Percentiles rank a stretch among this genome's conserved stretches.
phyloP scores from a whole-genome alignment of 2,329 filamentous ascomycete genomes.

The Venturia aucupariae region DNA sequence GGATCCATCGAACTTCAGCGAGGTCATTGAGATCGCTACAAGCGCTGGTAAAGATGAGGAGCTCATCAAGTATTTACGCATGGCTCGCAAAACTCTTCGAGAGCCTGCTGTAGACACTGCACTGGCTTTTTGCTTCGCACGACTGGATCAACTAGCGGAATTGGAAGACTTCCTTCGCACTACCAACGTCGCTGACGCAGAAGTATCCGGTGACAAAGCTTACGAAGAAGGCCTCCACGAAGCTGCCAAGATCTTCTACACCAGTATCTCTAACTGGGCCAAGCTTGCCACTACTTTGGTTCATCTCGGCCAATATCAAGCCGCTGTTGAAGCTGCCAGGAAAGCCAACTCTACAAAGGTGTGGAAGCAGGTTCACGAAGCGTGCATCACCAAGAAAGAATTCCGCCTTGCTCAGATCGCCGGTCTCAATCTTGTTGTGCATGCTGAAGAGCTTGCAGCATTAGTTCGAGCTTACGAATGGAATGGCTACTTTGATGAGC shows the following conservation, averaged over 20 bases:
- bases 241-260: constrained; percentile 98
- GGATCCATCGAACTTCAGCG: constrained; percentile 85
- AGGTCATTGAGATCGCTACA: constrained; percentile 93
- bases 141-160: constrained; percentile 82
- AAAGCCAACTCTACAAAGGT: constrained; percentile 99
- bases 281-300: constrained; percentile 96
- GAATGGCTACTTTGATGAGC: constrained; percentile 96
- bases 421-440: constrained; percentile 93
- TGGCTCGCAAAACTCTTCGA: constrained; percentile 93
- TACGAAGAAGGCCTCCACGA: constrained; percentile 90
- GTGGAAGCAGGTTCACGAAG: constrained; percentile 97
- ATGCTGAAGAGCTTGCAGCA: constrained; percentile 87
- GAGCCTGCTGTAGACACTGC: constrained; percentile 91
- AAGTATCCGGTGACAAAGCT: constrained; percentile 96
- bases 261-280: constrained; percentile 98
- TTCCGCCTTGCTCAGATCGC: constrained; percentile 98
- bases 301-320: constrained; percentile 95
- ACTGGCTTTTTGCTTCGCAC: constrained; percentile 86
- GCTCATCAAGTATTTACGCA: constrained; percentile 88
- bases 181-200: constrained; percentile 90
- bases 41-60: constrained; percentile 97
- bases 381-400: constrained; percentile 94
- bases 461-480: constrained; percentile 95
- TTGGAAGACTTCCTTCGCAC: constrained; percentile 91
- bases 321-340: constrained; percentile 91